These are phyloP conservation scores for Leucocoprinus birnbaumii DNA, from an alignment of 768 basidiomycete genomes.

Conservation along the genomic window DNA sequence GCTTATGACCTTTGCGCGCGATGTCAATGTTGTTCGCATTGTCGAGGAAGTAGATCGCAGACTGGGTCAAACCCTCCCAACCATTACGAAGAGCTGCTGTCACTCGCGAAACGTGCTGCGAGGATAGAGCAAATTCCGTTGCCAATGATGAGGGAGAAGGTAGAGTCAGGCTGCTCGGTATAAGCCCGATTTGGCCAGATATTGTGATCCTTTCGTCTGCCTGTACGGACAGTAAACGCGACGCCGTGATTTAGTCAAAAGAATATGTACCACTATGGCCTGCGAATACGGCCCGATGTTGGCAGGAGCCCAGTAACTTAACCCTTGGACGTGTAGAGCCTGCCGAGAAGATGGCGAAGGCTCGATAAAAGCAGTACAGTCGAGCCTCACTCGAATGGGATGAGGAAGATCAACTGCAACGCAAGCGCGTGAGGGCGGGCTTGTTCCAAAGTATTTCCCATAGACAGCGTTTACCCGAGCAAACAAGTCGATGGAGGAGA, in stretches of 20 bases:
- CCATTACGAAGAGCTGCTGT: slow-evolving; percentile 53
- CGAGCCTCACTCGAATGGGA: slow-evolving; percentile 59
- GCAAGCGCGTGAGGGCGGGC: slow-evolving; percentile 94
- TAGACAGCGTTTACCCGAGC: slow-evolving; percentile 76
- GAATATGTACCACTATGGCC: slow-evolving; percentile 62
- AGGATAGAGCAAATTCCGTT: slow-evolving; percentile 66
- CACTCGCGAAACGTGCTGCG: slow-evolving; percentile 80
- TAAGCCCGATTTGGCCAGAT: slow-evolving; percentile 93
- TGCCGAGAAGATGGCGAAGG: slow-evolving; percentile 42
- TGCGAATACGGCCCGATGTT: slow-evolving; percentile 99
- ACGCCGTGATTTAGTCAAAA: background rate
- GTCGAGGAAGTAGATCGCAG: slow-evolving; percentile 73
- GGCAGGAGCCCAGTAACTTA: slow-evolving; percentile 99
- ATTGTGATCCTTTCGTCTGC: slow-evolving; percentile 76
- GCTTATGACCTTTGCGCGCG: slow-evolving; percentile 37
- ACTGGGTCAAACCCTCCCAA: slow-evolving; percentile 63
- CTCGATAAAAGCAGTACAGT: slow-evolving; percentile 74
- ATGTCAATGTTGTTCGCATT: slow-evolving; percentile 32
- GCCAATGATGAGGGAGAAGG: slow-evolving; percentile 57
- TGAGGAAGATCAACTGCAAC: slow-evolving; percentile 73
- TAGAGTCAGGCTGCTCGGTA: slow-evolving; percentile 70
- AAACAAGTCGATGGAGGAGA: slow-evolving; percentile 84
- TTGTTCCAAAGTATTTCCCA: slow-evolving; percentile 78
- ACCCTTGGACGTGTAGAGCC: slow-evolving; percentile 89
- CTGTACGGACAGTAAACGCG: slow-evolving; percentile 33